Evolutionary conservation across 352 stramenopile species (phyloP).

Genomic region (Hyaloperonospora arabidopsidis): DNA sequence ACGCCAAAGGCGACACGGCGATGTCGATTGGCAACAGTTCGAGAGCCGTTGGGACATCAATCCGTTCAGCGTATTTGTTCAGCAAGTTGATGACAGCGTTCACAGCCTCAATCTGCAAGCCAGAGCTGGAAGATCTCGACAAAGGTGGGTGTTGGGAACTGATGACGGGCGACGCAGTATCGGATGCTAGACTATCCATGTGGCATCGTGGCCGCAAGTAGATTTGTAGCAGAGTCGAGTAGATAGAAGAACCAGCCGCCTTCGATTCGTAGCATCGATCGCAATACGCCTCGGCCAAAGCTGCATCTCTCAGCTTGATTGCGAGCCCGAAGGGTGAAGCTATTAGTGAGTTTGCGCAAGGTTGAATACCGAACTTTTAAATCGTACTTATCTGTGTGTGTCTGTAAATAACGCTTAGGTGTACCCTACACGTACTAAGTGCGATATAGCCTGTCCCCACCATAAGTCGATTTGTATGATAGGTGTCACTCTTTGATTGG

Average conservation of each 20-base stretch:
- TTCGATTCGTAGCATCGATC: conserved; percentile 76
- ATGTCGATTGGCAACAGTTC: conserved; percentile 63
- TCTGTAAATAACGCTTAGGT: no score
- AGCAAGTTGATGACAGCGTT: conserved; percentile 61
- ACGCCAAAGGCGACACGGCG: conserved; percentile 35
- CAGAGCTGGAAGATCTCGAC: no score
- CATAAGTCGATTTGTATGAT: no score
- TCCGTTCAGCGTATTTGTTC: conserved; percentile 78
- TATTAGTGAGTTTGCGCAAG: no score
- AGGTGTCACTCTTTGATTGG: no score
- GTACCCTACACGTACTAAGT: no score
- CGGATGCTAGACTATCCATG: conserved; percentile 10
- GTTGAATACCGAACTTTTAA: no score
- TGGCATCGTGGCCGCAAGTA: conserved; percentile 50
- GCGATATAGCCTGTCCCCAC: no score
- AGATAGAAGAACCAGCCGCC: conserved; percentile 69
- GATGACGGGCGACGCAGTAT: conserved; percentile 10
- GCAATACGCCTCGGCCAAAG: conserved; percentile 69
- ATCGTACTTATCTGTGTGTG: no score
- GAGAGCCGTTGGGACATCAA: conserved; percentile 69
- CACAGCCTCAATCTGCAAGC: conserved; percentile 60
- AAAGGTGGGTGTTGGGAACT: no score
- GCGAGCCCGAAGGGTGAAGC: no score
- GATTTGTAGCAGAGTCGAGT: conserved; percentile 65
- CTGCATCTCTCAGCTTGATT: conserved; percentile 65